A percentile compares a stretch with the other conserved stretches of the same genome.
Conservation (phyloP, 2,329 filamentous ascomycete genomes). For the Penicillium hordei region DNA sequence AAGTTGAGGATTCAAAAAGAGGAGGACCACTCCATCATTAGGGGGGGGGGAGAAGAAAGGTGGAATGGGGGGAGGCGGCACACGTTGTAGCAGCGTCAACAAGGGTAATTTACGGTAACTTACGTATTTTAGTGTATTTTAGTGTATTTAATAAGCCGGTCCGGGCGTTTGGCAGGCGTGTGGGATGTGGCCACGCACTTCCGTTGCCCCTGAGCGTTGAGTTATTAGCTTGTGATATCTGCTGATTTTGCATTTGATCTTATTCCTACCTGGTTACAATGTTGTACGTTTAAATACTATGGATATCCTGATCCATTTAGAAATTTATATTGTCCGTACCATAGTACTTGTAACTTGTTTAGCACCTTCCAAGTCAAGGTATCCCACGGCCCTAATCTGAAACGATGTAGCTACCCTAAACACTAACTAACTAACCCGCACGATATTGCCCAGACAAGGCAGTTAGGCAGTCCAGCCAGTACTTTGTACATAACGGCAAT, state of each 20-base stretch:
- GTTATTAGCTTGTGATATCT: neutral
- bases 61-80: conserved; percentile 22
- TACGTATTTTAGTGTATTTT: neutral
- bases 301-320: neutral
- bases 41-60: conserved; percentile 5
- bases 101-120: conserved; percentile 16
- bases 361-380: neutral
- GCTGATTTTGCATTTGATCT: neutral
- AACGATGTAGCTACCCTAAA: neutral
- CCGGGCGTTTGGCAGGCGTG: neutral
- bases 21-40: conserved; percentile 5
- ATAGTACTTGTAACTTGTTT: neutral
- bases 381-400: neutral
- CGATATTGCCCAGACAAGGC: neutral
- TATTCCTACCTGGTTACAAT: neutral
- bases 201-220: neutral
- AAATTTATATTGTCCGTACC: neutral
- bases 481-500: neutral
- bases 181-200: conserved; percentile 12
- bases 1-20: conserved; percentile 14
- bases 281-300: neutral
- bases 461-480: neutral
- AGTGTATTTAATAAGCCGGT: neutral
- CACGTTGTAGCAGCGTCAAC: conserved; percentile 20
- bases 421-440: neutral